Conservation (phyloP, 371 early-diverging fungal genomes). For the Encephalitozoon cuniculi region DNA sequence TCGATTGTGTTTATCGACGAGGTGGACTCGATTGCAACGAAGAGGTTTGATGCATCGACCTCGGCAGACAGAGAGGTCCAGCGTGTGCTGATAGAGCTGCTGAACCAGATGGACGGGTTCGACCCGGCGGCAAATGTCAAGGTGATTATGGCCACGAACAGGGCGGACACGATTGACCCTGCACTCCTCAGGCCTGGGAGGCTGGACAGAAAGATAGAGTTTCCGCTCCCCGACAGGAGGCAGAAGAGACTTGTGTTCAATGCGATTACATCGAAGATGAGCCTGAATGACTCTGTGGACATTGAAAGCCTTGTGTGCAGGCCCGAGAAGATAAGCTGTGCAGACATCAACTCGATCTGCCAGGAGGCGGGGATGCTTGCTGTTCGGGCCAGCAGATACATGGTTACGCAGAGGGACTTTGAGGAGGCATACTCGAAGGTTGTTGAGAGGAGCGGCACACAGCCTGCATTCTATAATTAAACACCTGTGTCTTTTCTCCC, state of each 20-base stretch:
- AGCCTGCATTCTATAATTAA: slow-evolving; percentile 57
- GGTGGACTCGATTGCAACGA: slow-evolving; percentile 91
- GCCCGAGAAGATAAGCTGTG: slow-evolving; percentile 91
- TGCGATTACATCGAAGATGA: slow-evolving; percentile 94
- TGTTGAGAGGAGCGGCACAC: slow-evolving; percentile 50
- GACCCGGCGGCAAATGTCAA: slow-evolving; percentile 96
- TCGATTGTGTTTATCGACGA: slow-evolving; percentile 93
- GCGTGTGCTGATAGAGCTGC: slow-evolving; percentile 89
- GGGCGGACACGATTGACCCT: slow-evolving; percentile 92
- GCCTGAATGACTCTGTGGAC: slow-evolving; percentile 89
- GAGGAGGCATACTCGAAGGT: slow-evolving; percentile 72
- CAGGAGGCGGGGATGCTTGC: slow-evolving; percentile 99
- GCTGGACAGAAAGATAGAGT: slow-evolving; percentile 82
- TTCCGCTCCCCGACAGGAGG: slow-evolving; percentile 91
- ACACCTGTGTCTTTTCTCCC: background rate
- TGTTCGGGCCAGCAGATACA: slow-evolving; percentile 87
- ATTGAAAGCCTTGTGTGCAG: slow-evolving; percentile 92
- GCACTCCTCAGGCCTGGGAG: slow-evolving; percentile 88
- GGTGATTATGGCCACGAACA: slow-evolving; percentile 98
- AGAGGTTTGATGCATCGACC: slow-evolving; percentile 97
- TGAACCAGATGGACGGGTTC: slow-evolving; percentile 99
- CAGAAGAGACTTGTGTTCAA: slow-evolving; percentile 95
- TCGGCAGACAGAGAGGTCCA: slow-evolving; percentile 99
- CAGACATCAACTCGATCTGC: slow-evolving; percentile 96
- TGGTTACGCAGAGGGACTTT: slow-evolving; percentile 86